phyloP scores from a whole-genome alignment of 768 basidiomycete species.

The Mrakia blollopis region DNA sequence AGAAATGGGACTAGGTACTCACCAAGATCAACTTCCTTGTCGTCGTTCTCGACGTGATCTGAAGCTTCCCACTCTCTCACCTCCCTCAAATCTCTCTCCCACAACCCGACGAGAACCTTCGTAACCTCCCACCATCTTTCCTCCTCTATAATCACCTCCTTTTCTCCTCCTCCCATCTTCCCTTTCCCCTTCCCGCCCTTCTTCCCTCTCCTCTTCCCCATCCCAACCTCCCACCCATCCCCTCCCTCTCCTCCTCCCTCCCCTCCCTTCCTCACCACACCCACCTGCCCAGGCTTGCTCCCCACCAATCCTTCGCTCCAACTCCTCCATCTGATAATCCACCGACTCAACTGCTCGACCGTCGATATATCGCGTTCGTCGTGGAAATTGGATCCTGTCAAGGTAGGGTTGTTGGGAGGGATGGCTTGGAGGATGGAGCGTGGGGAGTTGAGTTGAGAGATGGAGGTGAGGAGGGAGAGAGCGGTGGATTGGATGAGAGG shows the following conservation, averaged over 20 bases:
- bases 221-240: background rate
- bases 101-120: background rate
- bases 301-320: background rate
- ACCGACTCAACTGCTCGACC: background rate
- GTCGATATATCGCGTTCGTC: background rate
- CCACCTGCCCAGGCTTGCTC: background rate
- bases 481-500: background rate
- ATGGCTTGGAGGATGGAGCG: constrained; percentile 1
- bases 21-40: background rate
- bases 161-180: background rate
- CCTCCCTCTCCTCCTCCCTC: background rate
- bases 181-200: too few species aligned
- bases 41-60: background rate
- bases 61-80: background rate
- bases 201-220: background rate
- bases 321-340: background rate
- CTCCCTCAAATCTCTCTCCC: constrained; percentile 12
- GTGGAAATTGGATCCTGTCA: background rate
- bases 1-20: background rate
- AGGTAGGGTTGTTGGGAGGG: background rate
- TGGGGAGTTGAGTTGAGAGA: constrained; percentile 1
- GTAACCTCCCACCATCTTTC: constrained; percentile 5
- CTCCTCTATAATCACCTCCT: background rate
- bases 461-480: background rate
- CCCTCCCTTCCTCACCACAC: background rate